Conservation (phyloP, 495 filamentous ascomycete species). For the Talaromyces trachyspermus region DNA sequence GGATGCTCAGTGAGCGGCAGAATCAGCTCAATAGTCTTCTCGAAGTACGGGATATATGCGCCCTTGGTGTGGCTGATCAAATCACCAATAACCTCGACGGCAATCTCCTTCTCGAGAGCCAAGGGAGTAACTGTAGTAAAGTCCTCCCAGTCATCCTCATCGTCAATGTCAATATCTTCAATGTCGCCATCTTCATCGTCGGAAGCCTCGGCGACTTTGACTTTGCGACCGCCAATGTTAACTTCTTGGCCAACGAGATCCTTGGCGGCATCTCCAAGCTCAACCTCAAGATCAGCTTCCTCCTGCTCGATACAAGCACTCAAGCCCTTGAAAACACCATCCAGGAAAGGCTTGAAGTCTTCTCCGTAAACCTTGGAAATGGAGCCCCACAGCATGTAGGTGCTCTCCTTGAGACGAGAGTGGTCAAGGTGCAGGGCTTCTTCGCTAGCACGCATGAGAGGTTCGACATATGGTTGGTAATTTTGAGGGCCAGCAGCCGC, state of each 20-base stretch:
- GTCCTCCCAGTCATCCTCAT: slow-evolving; percentile 81
- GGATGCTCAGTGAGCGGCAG: slow-evolving; percentile 73
- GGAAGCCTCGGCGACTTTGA: slow-evolving; percentile 61
- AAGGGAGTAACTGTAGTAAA: slow-evolving; percentile 73
- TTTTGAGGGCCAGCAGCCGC: slow-evolving; percentile 75
- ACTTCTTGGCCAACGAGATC: slow-evolving; percentile 73
- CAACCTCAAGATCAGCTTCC: slow-evolving; percentile 76
- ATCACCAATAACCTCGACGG: slow-evolving; percentile 88
- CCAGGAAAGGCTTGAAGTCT: slow-evolving; percentile 80
- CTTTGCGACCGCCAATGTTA: slow-evolving; percentile 70
- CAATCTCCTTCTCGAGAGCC: slow-evolving; percentile 95
- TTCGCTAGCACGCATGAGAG: slow-evolving; percentile 83
- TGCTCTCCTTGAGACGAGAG: slow-evolving; percentile 84
- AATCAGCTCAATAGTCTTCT: slow-evolving; percentile 79
- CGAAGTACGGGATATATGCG: slow-evolving; percentile 76
- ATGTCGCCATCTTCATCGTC: slow-evolving; percentile 48
- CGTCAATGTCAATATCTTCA: slow-evolving; percentile 61
- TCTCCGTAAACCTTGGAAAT: slow-evolving; percentile 92
- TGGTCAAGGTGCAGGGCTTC: slow-evolving; percentile 87
- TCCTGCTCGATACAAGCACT: slow-evolving; percentile 83
- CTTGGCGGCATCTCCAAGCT: slow-evolving; percentile 67
- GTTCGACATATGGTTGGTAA: slow-evolving; percentile 84
- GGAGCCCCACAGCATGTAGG: slow-evolving; percentile 91
- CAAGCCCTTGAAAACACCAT: slow-evolving; percentile 76
- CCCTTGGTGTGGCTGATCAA: slow-evolving; percentile 76